Evolutionary conservation across 2,329 filamentous ascomycete genomes (phyloP).

Genomic region (Monilinia fructigena): DNA sequence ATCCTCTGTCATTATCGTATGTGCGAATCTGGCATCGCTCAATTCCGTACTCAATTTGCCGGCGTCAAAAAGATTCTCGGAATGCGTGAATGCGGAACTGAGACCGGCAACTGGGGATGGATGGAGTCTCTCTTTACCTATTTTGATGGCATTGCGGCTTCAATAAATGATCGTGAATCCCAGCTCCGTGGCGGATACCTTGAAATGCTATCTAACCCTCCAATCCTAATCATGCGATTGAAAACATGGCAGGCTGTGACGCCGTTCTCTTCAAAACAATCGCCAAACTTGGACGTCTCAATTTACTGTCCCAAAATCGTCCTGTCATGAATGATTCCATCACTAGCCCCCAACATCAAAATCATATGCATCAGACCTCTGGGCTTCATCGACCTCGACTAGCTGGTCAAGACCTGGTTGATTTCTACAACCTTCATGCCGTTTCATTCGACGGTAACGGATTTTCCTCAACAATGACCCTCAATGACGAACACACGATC

Average conservation of each 20-base stretch:
- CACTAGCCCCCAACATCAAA: conserved; percentile 29
- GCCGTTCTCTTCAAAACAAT: conserved; percentile 83
- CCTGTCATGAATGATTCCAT: conserved; percentile 51
- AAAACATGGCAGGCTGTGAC: conserved; percentile 87
- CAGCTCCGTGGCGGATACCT: conserved; percentile 66
- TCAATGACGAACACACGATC: conserved; percentile 54
- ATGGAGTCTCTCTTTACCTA: conserved; percentile 92
- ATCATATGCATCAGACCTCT: conserved; percentile 35
- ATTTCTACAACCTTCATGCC: conserved; percentile 53
- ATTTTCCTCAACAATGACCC: conserved; percentile 50
- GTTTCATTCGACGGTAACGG: conserved; percentile 67
- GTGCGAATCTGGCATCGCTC: conserved; percentile 87
- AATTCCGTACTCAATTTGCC: conserved; percentile 90
- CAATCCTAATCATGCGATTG: conserved; percentile 58
- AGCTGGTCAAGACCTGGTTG: conserved; percentile 45
- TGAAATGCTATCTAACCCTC: conserved; percentile 62
- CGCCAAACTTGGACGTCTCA: conserved; percentile 77
- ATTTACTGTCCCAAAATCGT: conserved; percentile 73
- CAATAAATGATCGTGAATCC: conserved; percentile 86
- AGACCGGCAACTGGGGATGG: conserved; percentile 73
- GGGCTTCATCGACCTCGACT: conserved; percentile 41
- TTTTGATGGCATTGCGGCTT: conserved; percentile 89
- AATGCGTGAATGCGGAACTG: conserved; percentile 63
- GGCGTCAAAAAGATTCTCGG: conserved; percentile 87
- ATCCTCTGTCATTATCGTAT: conserved; percentile 90